Percentiles rank a stretch among this genome's conserved stretches.
These are phyloP conservation scores for Porodaedalea pini DNA, from an alignment of 1,284 basidiomycete genomes.

Conservation along the genomic window DNA sequence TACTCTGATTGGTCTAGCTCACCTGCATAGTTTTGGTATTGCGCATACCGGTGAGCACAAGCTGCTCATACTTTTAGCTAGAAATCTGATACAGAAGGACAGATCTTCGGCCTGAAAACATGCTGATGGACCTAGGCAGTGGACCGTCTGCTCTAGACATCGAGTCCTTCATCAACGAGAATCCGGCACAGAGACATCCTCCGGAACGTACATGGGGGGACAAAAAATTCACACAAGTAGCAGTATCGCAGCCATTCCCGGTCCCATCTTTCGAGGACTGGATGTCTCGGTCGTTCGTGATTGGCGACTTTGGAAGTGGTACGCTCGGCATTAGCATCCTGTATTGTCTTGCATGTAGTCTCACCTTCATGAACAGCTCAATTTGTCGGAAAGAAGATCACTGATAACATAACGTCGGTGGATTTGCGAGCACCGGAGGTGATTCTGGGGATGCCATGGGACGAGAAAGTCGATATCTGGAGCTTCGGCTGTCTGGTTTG, in stretches of 20 bases:
- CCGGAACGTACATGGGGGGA: background rate
- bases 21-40: background rate
- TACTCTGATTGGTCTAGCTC: background rate
- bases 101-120: background rate
- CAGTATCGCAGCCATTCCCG: background rate
- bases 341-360: background rate
- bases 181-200: background rate
- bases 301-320: constrained; percentile 1
- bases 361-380: constrained; percentile 18
- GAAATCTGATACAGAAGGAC: background rate
- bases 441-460: constrained; percentile 32
- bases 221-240: background rate
- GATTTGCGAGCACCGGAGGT: constrained; percentile 37
- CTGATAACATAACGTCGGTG: constrained; percentile 29
- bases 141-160: background rate
- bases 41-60: background rate
- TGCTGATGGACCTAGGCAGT: background rate
- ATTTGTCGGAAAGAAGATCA: constrained; percentile 17
- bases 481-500: constrained; percentile 34
- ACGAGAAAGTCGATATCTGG: constrained; percentile 35
- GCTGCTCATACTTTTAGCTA: background rate
- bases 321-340: background rate
- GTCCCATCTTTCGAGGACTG: too few relatives aligned
- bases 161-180: background rate
- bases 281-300: background rate